A percentile compares a stretch with the other conserved stretches of the same genome.
Conservation (phyloP, 2,329 filamentous ascomycete genomes). For the Dactylonectria macrodidyma region DNA sequence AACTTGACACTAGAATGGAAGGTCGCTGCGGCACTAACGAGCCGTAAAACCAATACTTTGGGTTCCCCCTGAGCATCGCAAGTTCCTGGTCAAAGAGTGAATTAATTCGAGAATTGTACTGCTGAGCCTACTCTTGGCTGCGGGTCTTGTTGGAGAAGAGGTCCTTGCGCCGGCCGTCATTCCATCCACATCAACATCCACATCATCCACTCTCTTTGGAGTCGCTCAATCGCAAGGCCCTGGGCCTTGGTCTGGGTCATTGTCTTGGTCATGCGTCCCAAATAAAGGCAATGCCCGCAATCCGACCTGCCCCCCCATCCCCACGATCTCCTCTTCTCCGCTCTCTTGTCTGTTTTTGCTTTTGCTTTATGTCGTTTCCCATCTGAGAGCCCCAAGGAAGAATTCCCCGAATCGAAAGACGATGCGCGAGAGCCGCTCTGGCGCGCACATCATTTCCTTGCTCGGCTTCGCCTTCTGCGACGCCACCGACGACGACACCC, state of each 20-base stretch:
- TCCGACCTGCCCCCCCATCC: conserved; percentile 38
- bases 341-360: conserved; percentile 5
- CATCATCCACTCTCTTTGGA: too few relatives aligned
- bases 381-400: not conserved
- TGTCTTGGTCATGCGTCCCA: conserved; percentile 6
- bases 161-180: too few relatives aligned
- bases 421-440: conserved; percentile 4
- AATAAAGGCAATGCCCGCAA: conserved; percentile 37
- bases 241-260: too few relatives aligned
- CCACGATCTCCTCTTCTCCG: conserved; percentile 30
- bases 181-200: too few relatives aligned
- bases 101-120: too few relatives aligned
- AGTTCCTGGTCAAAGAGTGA: not conserved
- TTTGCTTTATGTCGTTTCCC: not conserved
- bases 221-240: too few relatives aligned
- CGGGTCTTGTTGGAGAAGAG: too few relatives aligned
- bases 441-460: conserved; percentile 6
- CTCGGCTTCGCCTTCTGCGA: conserved; percentile 11
- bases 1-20: conserved; percentile 18
- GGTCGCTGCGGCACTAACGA: conserved; percentile 17
- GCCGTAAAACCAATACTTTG: conserved; percentile 7
- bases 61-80: conserved; percentile 33
- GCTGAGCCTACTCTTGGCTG: too few relatives aligned
- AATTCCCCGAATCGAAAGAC: not conserved
- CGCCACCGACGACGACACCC: not conserved